A percentile compares a stretch with the other conserved stretches of the same genome.
Evolutionary conservation across 371 early-diverging fungal genomes (phyloP).

Genomic region (Caulochytrium protostelioides): DNA sequence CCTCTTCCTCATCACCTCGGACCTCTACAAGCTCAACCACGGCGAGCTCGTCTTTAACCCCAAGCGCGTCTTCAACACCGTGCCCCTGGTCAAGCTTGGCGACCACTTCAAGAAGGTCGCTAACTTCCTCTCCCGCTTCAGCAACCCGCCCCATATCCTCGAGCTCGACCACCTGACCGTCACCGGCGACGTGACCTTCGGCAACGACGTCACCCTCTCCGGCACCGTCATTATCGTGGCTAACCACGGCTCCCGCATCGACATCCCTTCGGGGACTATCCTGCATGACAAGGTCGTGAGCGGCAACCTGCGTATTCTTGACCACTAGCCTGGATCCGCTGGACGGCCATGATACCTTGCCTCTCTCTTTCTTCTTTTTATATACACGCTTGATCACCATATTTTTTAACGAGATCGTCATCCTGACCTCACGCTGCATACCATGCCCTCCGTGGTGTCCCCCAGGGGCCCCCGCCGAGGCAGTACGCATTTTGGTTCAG

Average conservation of each 20-base stretch:
- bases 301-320: constrained; percentile 74
- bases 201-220: constrained; percentile 64
- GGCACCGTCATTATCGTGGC: constrained; percentile 99
- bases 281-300: constrained; percentile 96
- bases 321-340: too few relatives aligned
- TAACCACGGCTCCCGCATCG: constrained; percentile 82
- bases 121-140: constrained; percentile 59
- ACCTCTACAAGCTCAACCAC: constrained; percentile 78
- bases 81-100: constrained; percentile 91
- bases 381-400: too few relatives aligned
- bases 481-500: too few relatives aligned
- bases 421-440: too few relatives aligned
- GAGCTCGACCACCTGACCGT: constrained; percentile 97
- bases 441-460: too few relatives aligned
- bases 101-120: constrained; percentile 94
- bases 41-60: constrained; percentile 83
- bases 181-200: constrained; percentile 95
- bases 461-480: too few relatives aligned
- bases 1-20: constrained; percentile 89
- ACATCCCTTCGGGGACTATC: constrained; percentile 95
- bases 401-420: too few relatives aligned
- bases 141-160: constrained; percentile 82
- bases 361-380: too few relatives aligned
- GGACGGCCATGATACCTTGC: too few relatives aligned
- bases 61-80: constrained; percentile 73